phyloP scores from a whole-genome alignment of 169 alveolate genomes.

The Cyclospora cayetanensis region DNA sequence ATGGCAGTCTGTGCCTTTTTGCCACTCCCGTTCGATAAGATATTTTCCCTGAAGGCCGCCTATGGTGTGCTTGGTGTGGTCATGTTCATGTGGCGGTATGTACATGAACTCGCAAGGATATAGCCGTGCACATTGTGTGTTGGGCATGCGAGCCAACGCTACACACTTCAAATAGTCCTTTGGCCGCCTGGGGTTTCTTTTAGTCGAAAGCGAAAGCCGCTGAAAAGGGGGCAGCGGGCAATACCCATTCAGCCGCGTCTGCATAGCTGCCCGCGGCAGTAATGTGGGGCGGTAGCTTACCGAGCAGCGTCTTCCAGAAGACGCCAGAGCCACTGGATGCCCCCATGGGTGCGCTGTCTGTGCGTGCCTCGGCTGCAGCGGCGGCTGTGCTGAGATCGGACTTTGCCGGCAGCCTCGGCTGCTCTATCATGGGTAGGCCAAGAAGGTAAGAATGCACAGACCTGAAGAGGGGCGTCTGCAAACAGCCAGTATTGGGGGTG shows the following conservation, averaged over 20 bases:
- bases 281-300: not conserved
- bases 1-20: no score
- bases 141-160: no score
- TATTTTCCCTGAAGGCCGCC: no score
- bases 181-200: not conserved
- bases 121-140: no score
- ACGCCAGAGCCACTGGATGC: not conserved
- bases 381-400: no score
- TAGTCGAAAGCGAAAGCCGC: conserved; percentile 26
- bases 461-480: conserved; percentile 10
- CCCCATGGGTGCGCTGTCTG: not conserved
- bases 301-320: conserved; percentile 50
- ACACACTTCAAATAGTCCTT: no score
- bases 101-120: no score
- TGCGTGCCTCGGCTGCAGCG: not conserved
- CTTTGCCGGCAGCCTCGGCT: no score
- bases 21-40: no score
- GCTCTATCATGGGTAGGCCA: not conserved
- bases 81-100: no score
- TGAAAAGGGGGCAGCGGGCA: conserved; percentile 56
- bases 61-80: no score
- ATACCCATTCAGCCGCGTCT: conserved; percentile 39
- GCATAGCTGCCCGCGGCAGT: conserved; percentile 63
- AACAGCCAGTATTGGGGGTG: not conserved
- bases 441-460: not conserved